Conservation (phyloP, 2,329 filamentous ascomycete genomes). For the Penicillium nordicum region DNA sequence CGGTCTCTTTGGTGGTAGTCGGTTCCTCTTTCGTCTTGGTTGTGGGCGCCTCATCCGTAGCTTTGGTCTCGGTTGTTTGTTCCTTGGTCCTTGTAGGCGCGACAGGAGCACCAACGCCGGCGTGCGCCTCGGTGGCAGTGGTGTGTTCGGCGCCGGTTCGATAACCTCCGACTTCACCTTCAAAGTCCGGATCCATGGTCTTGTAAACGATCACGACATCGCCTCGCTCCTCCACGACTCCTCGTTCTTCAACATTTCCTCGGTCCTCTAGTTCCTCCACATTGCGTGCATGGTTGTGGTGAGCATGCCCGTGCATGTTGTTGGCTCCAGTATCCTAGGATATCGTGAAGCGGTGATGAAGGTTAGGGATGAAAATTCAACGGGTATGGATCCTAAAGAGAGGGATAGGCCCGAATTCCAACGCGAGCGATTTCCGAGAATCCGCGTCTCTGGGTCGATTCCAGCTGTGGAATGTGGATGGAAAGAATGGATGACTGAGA, state of each 20-base stretch:
- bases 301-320: slow-evolving; percentile 35
- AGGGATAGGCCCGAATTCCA: slow-evolving; percentile 16
- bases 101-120: slow-evolving; percentile 32
- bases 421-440: slow-evolving; percentile 15
- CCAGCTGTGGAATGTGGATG: slow-evolving; percentile 22
- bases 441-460: slow-evolving; percentile 14
- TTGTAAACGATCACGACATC: slow-evolving; percentile 47
- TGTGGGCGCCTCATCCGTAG: slow-evolving; percentile 8
- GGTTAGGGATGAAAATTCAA: not conserved
- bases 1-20: slow-evolving; percentile 14
- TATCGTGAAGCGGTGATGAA: slow-evolving; percentile 1
- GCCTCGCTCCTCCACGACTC: slow-evolving; percentile 3
- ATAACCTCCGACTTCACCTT: slow-evolving; percentile 50
- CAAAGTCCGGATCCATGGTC: slow-evolving; percentile 52
- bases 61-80: slow-evolving; percentile 15
- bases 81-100: slow-evolving; percentile 14
- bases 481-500: slow-evolving; percentile 27
- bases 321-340: not conserved
- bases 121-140: slow-evolving; percentile 11
- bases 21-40: slow-evolving; percentile 7
- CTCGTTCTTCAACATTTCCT: slow-evolving; percentile 7
- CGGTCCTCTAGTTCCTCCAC: slow-evolving; percentile 21
- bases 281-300: slow-evolving; percentile 27
- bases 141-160: slow-evolving; percentile 33
- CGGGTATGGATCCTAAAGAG: slow-evolving; percentile 3